phyloP scores from a whole-genome alignment of 208 protist genomes.

The Tritrichomonas musculus region DNA sequence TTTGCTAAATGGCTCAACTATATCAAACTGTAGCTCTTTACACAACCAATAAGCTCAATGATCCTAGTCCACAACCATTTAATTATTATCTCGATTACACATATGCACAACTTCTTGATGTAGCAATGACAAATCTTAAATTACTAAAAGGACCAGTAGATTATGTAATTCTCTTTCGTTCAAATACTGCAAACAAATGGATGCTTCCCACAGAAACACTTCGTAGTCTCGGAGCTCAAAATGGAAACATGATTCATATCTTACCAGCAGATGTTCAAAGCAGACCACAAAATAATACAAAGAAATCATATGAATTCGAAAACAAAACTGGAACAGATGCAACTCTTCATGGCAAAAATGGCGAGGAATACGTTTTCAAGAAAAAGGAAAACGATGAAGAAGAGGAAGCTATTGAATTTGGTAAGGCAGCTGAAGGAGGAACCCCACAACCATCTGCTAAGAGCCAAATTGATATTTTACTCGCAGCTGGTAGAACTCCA shows the following conservation, averaged over 20 bases:
- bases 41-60: background rate
- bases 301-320: background rate
- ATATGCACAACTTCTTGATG: background rate
- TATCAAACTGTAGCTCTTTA: background rate
- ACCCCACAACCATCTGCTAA: background rate
- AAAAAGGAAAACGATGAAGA: background rate
- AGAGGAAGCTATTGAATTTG: background rate
- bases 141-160: background rate
- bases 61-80: background rate
- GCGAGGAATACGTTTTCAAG: background rate
- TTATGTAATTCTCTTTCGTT: background rate
- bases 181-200: background rate
- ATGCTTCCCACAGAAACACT: background rate
- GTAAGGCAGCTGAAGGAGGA: background rate
- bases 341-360: background rate
- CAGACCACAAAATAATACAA: background rate
- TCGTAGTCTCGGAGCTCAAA: background rate
- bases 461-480: background rate
- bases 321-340: background rate
- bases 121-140: background rate
- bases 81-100: background rate
- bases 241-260: background rate
- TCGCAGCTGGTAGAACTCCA: background rate
- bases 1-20: no score
- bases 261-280: background rate